Percentiles rank a stretch among this genome's conserved stretches.
Conservation (phyloP, 148 eudicot genomes). For the Gaultheria prostrata region DNA sequence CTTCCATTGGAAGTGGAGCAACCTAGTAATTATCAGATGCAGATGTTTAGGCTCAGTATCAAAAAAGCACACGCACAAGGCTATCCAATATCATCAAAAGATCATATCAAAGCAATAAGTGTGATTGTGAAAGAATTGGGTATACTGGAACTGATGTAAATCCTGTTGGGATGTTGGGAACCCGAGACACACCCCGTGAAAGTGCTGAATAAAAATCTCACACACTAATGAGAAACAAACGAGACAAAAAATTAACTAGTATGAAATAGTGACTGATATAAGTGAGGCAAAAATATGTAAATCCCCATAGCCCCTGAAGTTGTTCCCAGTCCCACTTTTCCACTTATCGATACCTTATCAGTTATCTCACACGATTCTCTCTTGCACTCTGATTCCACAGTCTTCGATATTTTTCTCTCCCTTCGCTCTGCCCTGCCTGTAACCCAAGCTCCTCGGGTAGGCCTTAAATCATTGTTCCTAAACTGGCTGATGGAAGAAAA, state of each 20-base stretch:
- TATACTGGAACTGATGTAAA: background rate
- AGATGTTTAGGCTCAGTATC: constrained; percentile 6
- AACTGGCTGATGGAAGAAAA: background rate
- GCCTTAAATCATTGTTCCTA: background rate
- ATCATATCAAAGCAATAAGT: background rate
- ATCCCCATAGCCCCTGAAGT: too few species aligned
- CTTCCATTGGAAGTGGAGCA: constrained; percentile 31
- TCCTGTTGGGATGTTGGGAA: background rate
- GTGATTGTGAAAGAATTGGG: background rate
- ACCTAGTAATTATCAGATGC: constrained; percentile 28
- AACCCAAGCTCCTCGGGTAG: background rate
- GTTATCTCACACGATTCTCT: too few species aligned
- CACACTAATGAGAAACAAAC: background rate
- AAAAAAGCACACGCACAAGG: background rate
- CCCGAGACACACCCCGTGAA: background rate
- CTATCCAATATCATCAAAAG: background rate
- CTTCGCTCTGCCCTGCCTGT: background rate
- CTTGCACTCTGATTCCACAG: background rate
- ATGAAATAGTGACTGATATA: background rate
- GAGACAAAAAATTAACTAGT: background rate
- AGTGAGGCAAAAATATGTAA: background rate
- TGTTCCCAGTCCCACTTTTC: too few species aligned
- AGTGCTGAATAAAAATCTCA: background rate
- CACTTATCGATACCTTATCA: too few species aligned
- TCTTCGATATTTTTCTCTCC: background rate